A percentile compares a stretch with the other conserved stretches of the same genome.
Evolutionary conservation across 495 filamentous ascomycete species (phyloP).

Genomic region (Aspergillus sparsus): DNA sequence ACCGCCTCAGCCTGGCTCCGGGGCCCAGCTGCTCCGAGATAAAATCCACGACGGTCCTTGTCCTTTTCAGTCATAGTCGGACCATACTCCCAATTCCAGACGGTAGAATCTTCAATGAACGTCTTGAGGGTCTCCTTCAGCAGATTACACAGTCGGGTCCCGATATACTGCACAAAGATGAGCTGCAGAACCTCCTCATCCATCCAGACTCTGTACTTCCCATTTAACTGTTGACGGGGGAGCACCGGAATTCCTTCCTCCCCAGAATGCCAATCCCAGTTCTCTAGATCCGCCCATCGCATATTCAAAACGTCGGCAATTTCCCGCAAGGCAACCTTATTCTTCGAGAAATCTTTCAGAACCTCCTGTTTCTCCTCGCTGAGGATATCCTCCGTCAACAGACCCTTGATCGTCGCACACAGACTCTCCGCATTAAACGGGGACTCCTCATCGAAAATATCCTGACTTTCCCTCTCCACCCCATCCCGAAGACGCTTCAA

Average conservation of each 20-base stretch:
- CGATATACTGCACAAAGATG: slow-evolving; percentile 62
- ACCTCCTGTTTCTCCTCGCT: slow-evolving; percentile 55
- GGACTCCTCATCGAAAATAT: slow-evolving; percentile 25
- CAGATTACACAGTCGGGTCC: slow-evolving; percentile 53
- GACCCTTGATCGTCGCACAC: slow-evolving; percentile 46
- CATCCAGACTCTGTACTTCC: slow-evolving; percentile 56
- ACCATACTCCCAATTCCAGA: slow-evolving; percentile 44
- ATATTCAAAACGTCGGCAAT: slow-evolving; percentile 63
- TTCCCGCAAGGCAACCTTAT: slow-evolving; percentile 51
- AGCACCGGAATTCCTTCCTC: slow-evolving; percentile 45
- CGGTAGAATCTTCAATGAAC: slow-evolving; percentile 42
- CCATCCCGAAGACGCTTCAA: slow-evolving; percentile 30
- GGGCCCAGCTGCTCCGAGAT: slow-evolving; percentile 8
- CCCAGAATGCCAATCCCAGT: slow-evolving; percentile 57
- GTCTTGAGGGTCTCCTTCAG: slow-evolving; percentile 46
- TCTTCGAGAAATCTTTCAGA: slow-evolving; percentile 53
- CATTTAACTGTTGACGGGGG: slow-evolving; percentile 55
- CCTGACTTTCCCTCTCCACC: neutral
- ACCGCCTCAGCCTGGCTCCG: slow-evolving; percentile 16
- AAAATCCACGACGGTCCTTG: slow-evolving; percentile 31
- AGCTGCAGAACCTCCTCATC: slow-evolving; percentile 63
- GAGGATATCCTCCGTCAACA: slow-evolving; percentile 54
- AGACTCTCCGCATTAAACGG: slow-evolving; percentile 42
- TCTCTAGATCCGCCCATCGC: slow-evolving; percentile 51
- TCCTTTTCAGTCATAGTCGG: slow-evolving; percentile 23